phyloP scores from a whole-genome alignment of 176 grass and related monocot species.

The Triticum timopheevii region DNA sequence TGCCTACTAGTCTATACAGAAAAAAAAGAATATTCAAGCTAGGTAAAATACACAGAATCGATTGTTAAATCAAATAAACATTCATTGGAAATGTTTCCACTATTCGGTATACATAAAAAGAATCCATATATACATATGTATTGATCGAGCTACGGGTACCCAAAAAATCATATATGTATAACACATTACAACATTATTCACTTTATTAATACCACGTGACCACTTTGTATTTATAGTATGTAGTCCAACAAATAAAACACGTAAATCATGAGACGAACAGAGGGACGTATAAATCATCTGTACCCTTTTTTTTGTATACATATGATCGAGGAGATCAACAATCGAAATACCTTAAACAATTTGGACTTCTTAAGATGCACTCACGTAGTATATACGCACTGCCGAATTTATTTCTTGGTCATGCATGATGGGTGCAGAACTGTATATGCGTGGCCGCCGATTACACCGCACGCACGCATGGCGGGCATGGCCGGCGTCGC shows the following conservation, averaged over 20 bases:
- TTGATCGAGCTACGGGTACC: not conserved
- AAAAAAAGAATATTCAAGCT: not conserved
- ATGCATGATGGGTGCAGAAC: not conserved
- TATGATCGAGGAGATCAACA: slow-evolving; percentile 23
- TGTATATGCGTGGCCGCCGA: not conserved
- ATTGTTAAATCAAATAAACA: not conserved
- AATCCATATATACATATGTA: slow-evolving; percentile 17
- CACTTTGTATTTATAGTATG: slow-evolving; percentile 9
- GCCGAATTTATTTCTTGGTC: slow-evolving; percentile 33
- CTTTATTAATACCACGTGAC: slow-evolving; percentile 34
- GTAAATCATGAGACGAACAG: slow-evolving; percentile 12
- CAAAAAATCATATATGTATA: slow-evolving; percentile 13
- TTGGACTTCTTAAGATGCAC: slow-evolving; percentile 16
- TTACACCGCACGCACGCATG: not conserved
- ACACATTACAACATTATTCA: slow-evolving; percentile 29
- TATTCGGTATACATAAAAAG: not conserved
- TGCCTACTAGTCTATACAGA: not conserved
- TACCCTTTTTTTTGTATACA: slow-evolving; percentile 3
- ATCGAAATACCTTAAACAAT: slow-evolving; percentile 29
- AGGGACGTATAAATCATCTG: not conserved
- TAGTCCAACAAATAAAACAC: slow-evolving; percentile 22
- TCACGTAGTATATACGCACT: slow-evolving; percentile 43
- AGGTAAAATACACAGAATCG: not conserved
- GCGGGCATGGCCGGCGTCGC: not conserved
- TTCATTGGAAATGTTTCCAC: not conserved